Base-by-base conservation (phyloP, 345 rosid genomes). In the Salix suchowensis region DNA sequence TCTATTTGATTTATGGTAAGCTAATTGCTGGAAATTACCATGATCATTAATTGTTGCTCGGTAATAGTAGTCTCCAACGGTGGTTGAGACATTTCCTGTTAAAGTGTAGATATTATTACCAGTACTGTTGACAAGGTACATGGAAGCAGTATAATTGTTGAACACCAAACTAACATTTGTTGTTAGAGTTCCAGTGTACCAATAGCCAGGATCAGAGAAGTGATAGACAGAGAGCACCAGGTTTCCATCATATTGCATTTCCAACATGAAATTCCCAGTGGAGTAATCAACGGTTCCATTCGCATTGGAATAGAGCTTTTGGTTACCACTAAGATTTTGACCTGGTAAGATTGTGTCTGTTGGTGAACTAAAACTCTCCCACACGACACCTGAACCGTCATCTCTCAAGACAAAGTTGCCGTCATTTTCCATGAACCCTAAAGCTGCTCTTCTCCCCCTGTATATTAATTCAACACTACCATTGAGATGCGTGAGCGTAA, bases 121-220 rank as follows among this genome's bases (percentile, higher is more conserved):
- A 16, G 68, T 42, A 44, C 80, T 21, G 70, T 81, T 77, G 68
- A 70, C 72, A 70, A 81, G 68, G 67, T 69, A 74, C 55, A 81
- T 60, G 21, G 39, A 77, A 39, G 64, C 75, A 2, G 65, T 77
- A 23, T 6, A 1, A 68, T 64, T 62, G 0, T 0, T 44, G 52
- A 81, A 81, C 24, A 65, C 61, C 70, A 77, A 68, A 58, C 70
- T 70, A 26, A 19, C 46, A 54, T 77, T 70, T 26, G 60, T 16
- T 12, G 34, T 8, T 0, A 5, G 37, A 30, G 65, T 40, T 14
- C 21, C 48, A 6, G 58, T 77, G 42, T 8, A 28, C 81, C 81
- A 81, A 65, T 81, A 81, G 5, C 78, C 84, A 39, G 76, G 81
- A 74, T 77, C 84, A 7, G 76, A 7, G 12, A 82, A 82, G n/a